Percentiles rank a stretch among this genome's conserved stretches.
Conservation (phyloP, 441 rosid genomes). For the Populus tomentosa region DNA sequence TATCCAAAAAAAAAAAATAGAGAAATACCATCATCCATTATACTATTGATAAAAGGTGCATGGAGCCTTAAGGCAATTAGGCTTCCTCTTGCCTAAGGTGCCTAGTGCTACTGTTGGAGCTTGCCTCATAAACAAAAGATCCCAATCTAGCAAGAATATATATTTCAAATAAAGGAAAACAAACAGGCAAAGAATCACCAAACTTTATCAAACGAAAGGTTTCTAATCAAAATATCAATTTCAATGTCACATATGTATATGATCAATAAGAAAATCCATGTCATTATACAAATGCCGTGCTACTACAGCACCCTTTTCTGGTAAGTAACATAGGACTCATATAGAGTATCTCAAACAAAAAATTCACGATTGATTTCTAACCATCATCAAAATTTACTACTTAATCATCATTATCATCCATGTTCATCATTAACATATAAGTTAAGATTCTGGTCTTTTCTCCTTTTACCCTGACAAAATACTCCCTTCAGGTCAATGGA, state of each 20-base stretch:
- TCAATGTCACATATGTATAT: not conserved
- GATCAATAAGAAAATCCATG: not conserved
- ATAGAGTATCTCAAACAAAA: not conserved
- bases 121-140: not conserved
- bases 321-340: not conserved
- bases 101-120: not conserved
- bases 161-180: not conserved
- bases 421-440: not conserved
- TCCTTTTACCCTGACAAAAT: not conserved
- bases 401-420: not conserved
- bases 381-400: not conserved
- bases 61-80: not conserved
- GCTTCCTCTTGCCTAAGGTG: not conserved
- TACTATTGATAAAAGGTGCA: not conserved
- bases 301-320: not conserved
- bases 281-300: not conserved
- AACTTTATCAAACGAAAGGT: not conserved
- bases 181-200: not conserved
- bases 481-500: not conserved
- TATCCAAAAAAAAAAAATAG: too few relatives aligned
- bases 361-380: not conserved
- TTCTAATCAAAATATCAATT: not conserved
- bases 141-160: not conserved
- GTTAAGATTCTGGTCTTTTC: not conserved
- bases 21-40: not conserved